phyloP scores from a whole-genome alignment of 2,329 filamentous ascomycete genomes.

The Neofusicoccum kwambonambiense region DNA sequence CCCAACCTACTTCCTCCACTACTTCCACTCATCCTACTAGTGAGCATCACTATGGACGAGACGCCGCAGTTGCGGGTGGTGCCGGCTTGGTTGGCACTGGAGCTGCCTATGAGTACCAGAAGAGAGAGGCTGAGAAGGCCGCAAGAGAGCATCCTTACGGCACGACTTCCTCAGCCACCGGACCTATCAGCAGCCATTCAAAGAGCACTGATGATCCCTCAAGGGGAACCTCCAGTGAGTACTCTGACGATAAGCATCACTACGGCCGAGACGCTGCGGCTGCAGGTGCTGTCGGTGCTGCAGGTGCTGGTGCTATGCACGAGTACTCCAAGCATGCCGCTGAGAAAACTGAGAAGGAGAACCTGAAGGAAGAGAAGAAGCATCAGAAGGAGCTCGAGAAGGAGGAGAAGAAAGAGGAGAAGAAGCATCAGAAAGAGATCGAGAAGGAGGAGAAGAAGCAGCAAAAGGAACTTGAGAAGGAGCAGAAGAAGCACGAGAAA shows the following conservation, averaged over 20 bases:
- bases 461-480: conserved; percentile 19
- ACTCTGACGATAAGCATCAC: conserved; percentile 22
- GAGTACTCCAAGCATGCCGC: conserved; percentile 28
- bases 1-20: neutral
- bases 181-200: neutral
- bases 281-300: conserved; percentile 25
- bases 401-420: conserved; percentile 23
- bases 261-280: conserved; percentile 29
- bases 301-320: conserved; percentile 29
- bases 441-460: conserved; percentile 21
- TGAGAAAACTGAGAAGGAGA: conserved; percentile 25
- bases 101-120: conserved; percentile 16
- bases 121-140: conserved; percentile 6
- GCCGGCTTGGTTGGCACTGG: conserved; percentile 29
- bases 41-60: conserved; percentile 32
- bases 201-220: conserved; percentile 23
- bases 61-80: conserved; percentile 32
- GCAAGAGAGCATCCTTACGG: neutral
- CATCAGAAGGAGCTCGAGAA: conserved; percentile 19
- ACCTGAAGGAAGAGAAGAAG: conserved; percentile 19
- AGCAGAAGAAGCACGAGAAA: conserved; percentile 21
- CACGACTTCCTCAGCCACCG: neutral
- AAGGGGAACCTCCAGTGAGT: neutral
- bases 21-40: conserved; percentile 5
- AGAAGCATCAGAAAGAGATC: conserved; percentile 24